phyloP scores from a whole-genome alignment of 2,329 filamentous ascomycete genomes.

The Lasiodiplodia sp. region DNA sequence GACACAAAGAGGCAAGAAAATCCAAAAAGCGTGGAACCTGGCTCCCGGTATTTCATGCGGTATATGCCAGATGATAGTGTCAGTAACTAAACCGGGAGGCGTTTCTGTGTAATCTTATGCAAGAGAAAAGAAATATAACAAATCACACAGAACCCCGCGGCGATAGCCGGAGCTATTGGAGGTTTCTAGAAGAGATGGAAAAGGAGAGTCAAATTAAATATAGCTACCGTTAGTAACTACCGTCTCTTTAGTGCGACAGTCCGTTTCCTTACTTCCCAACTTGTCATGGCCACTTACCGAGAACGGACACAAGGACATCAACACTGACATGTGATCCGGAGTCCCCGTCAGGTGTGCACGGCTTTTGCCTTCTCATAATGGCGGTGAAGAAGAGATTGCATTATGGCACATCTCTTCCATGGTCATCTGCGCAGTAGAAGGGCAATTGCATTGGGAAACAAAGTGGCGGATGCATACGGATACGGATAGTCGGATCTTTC shows the following conservation, averaged over 20 bases:
- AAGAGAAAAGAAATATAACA: too few species aligned
- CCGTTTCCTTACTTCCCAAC: background rate
- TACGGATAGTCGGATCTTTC: too few species aligned
- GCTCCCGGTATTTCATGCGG: background rate
- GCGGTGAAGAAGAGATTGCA: background rate
- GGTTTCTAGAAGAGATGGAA: background rate
- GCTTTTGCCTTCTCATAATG: background rate
- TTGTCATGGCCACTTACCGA: background rate
- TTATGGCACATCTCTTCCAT: background rate
- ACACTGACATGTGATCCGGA: background rate
- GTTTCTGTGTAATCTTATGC: background rate
- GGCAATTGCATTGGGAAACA: too few species aligned
- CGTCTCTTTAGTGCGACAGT: background rate
- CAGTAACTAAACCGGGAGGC: background rate
- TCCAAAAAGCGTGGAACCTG: background rate
- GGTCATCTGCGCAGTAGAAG: background rate
- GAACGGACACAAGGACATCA: background rate
- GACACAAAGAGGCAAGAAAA: background rate
- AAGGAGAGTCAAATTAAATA: background rate
- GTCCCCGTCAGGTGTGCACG: background rate
- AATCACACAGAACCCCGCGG: too few species aligned
- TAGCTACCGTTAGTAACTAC: background rate
- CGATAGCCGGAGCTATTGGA: background rate
- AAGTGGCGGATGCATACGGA: too few species aligned
- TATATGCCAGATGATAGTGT: conserved; percentile 1